Evolutionary conservation across 352 stramenopile genomes (phyloP).

Genomic region (Elongisporangium senticosum): DNA sequence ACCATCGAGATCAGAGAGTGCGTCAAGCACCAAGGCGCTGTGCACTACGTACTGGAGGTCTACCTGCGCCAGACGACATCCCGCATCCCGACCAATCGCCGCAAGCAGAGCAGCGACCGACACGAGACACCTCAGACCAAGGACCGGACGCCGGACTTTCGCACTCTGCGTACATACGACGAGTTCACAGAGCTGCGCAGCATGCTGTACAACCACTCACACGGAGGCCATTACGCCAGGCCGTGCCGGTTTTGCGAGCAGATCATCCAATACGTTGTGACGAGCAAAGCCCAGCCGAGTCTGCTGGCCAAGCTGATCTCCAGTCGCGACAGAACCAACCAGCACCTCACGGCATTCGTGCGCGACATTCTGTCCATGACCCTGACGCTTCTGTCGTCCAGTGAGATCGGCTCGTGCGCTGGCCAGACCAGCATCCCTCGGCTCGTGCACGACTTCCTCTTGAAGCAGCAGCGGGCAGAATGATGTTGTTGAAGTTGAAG

Average conservation of each 20-base stretch:
- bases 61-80: conserved; percentile 35
- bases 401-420: conserved; percentile 11
- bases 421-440: conserved; percentile 17
- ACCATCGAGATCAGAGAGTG: conserved; percentile 36
- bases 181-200: conserved; percentile 18
- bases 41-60: conserved; percentile 46
- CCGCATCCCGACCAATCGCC: conserved; percentile 19
- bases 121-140: background rate
- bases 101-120: background rate
- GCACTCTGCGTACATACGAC: conserved; percentile 20
- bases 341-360: conserved; percentile 13
- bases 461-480: conserved; percentile 1
- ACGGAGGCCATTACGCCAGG: conserved; percentile 10
- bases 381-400: conserved; percentile 5
- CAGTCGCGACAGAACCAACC: conserved; percentile 7
- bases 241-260: conserved; percentile 19
- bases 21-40: conserved; percentile 25
- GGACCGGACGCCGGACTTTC: conserved; percentile 15
- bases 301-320: conserved; percentile 6
- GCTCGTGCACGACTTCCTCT: conserved; percentile 23
- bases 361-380: conserved; percentile 10
- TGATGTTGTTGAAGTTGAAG: background rate
- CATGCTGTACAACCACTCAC: conserved; percentile 13
- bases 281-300: conserved; percentile 9
- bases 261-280: conserved; percentile 19